phyloP scores from a whole-genome alignment of 192 early-diverging fungal genomes.

The Backusella australiensis region DNA sequence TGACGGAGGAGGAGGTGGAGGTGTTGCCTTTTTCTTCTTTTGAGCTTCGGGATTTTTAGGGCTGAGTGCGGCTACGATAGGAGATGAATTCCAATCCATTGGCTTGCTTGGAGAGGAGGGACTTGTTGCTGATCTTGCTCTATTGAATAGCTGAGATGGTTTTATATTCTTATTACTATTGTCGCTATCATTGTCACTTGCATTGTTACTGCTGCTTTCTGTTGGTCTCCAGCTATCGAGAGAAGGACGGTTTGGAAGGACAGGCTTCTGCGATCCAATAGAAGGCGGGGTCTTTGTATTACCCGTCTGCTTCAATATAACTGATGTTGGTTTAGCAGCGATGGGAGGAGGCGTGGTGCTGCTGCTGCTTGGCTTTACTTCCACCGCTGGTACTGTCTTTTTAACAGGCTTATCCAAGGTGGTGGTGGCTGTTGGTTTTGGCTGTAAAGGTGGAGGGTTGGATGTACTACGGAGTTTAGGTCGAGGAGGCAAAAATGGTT shows the following conservation, averaged over 20 bases:
- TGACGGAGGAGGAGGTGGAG: constrained; percentile 25
- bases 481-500: constrained; percentile 4
- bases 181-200: neutral
- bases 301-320: neutral
- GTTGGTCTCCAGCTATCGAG: neutral
- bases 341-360: neutral
- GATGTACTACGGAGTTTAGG: constrained; percentile 11
- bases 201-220: neutral
- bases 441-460: constrained; percentile 4
- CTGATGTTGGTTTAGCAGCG: neutral
- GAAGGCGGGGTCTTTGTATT: neutral
- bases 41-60: neutral
- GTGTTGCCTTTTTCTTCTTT: constrained; percentile 14
- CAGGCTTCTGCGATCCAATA: neutral
- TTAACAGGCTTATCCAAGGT: neutral
- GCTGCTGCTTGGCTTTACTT: neutral
- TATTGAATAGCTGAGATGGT: constrained; percentile 10
- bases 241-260: neutral
- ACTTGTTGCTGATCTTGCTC: constrained; percentile 9
- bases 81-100: neutral
- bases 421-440: neutral
- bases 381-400: neutral
- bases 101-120: neutral
- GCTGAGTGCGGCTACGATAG: neutral
- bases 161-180: neutral